A percentile compares a stretch with the other conserved stretches of the same genome.
phyloP scores from a whole-genome alignment of 331 rosid genomes.

The Dryas integrifolia region DNA sequence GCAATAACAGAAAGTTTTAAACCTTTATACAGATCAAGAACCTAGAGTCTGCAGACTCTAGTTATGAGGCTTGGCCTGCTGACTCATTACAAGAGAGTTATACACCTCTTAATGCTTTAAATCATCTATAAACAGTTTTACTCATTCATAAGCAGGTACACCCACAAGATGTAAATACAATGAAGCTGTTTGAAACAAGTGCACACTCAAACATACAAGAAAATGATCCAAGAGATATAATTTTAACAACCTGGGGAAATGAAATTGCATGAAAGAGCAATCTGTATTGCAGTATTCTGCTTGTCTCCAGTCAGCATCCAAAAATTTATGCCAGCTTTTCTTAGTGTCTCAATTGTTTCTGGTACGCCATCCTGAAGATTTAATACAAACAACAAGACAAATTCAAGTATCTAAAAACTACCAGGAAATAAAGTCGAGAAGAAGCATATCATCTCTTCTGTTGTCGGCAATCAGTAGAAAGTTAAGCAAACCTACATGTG shows the following conservation, averaged over 20 bases:
- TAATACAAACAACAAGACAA: slow-evolving; percentile 26
- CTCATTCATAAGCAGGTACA: not conserved
- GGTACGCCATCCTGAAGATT: slow-evolving; percentile 92
- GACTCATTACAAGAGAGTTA: not conserved
- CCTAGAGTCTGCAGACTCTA: too few species aligned
- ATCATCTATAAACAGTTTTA: not conserved
- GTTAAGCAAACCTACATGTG: slow-evolving; percentile 12
- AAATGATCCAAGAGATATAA: slow-evolving; percentile 14
- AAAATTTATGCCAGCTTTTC: slow-evolving; percentile 98
- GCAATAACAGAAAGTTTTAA: too few species aligned
- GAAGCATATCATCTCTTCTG: not conserved
- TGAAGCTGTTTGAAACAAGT: not conserved
- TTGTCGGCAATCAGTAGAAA: not conserved
- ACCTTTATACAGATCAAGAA: not conserved
- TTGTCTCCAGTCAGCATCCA: slow-evolving; percentile 99
- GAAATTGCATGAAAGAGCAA: slow-evolving; percentile 95
- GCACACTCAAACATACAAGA: not conserved
- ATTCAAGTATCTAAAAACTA: slow-evolving; percentile 9
- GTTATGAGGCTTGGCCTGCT: too few species aligned
- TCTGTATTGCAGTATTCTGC: slow-evolving; percentile 94
- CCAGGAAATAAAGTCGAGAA: not conserved
- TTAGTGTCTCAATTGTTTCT: slow-evolving; percentile 81
- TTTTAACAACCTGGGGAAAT: slow-evolving; percentile 79
- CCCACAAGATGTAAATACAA: not conserved
- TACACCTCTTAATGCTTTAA: not conserved